Conservation (phyloP, 2,329 filamentous ascomycete genomes). For the Penicillium carneum region DNA sequence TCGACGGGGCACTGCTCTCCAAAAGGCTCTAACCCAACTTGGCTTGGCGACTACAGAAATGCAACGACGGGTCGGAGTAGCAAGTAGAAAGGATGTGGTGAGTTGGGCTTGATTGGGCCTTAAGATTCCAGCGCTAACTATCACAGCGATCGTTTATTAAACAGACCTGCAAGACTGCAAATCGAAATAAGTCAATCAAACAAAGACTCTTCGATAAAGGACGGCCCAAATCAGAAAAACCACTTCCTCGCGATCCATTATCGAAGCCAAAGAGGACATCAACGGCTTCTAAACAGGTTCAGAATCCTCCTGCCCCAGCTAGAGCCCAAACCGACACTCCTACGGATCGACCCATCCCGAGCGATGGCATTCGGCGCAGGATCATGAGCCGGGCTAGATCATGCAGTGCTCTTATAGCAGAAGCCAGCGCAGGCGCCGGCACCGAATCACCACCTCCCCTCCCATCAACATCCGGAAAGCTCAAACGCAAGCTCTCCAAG, state of each 20-base stretch:
- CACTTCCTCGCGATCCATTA: conserved; percentile 42
- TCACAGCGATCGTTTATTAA: conserved; percentile 36
- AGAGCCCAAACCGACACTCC: conserved; percentile 32
- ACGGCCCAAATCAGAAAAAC: conserved; percentile 37
- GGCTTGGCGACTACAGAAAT: conserved; percentile 83
- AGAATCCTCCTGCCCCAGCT: conserved; percentile 18
- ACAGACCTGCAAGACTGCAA: conserved; percentile 11
- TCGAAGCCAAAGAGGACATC: conserved; percentile 21
- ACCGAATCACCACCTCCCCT: conserved; percentile 16
- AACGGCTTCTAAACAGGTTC: conserved; percentile 22
- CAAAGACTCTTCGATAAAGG: conserved; percentile 37
- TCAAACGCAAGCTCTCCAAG: conserved; percentile 38
- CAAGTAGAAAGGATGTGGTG: conserved; percentile 74
- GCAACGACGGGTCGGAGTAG: conserved; percentile 81
- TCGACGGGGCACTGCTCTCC: conserved; percentile 73
- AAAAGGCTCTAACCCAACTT: conserved; percentile 73
- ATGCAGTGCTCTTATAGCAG: conserved; percentile 32
- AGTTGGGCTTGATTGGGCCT: conserved; percentile 55
- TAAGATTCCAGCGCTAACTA: conserved; percentile 13
- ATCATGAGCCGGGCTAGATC: conserved; percentile 34
- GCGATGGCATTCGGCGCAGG: conserved; percentile 23
- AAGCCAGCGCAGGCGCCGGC: conserved; percentile 15
- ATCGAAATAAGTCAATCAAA: conserved; percentile 35
- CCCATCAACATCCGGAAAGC: conserved; percentile 28
- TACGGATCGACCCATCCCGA: conserved; percentile 23